Evolutionary conservation across 1,139 yeast genomes (phyloP), one percentile per base, ranked within the genome.

Genomic region (Geotrichum carabidarum): DNA sequence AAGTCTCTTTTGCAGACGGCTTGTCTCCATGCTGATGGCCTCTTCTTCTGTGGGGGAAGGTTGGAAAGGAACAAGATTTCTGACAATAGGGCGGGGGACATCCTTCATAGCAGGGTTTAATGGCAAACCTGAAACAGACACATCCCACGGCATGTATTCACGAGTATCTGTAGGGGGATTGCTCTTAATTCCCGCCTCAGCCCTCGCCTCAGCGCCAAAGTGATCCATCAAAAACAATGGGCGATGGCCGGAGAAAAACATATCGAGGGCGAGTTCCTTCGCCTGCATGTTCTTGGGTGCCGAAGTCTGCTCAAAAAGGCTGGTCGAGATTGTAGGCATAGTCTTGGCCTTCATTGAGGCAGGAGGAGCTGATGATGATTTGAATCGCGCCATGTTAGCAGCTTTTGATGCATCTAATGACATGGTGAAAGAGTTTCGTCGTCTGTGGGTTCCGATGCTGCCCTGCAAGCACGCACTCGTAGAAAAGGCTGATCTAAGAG

Each of bases 221-320:
- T 51, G 51, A 37, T 55, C 56, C 38, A 54, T 59, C 62, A 66
- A 58, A 46, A 61, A 61, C 38, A 67, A 59, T 17, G 70, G 70
- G 11, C 68, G 58, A 54, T 67, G 68, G 54, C 68, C 68, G 38
- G 68, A 63, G 47, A 66, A 61, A 51, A 67, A 65, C 48, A 65
- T 58, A 35, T 65, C 65, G 48, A 65, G 58, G 27, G 69, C 68
- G 36, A 67, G 58, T 27, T 36, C 61, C 44, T 52, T 53, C 34
- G 51, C 51, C 36, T 48, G 51, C 35, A 48, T 44, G 34, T 48
- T 48, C 22, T 48, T 48, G n/a, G 51, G 51, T 9, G 51, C 51
- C 17, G 51, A 43, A 7, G 51, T 48, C 38, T 48, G 51, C 45
- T 48, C 51, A 35, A 48, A 42, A 22, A 48, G 47, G 18, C 51